phyloP scores from a whole-genome alignment of 2,329 filamentous ascomycete species.

The Diaporthe capsici region DNA sequence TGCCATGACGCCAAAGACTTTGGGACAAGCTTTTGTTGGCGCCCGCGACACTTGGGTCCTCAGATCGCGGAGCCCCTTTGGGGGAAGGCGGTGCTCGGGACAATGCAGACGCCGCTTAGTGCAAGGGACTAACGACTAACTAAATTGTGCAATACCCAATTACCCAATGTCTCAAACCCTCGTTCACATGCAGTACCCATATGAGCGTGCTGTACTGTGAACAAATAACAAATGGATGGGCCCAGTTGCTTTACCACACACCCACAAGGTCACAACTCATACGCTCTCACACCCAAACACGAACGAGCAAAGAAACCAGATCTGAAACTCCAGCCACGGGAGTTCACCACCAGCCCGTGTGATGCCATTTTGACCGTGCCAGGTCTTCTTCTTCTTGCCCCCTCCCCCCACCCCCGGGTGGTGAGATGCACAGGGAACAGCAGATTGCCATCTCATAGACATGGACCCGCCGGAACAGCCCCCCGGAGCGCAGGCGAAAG shows the following conservation, averaged over 20 bases:
- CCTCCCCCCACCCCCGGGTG: too few species aligned
- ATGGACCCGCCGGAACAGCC: not conserved
- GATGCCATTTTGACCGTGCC: not conserved
- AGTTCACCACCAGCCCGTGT: not conserved
- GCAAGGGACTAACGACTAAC: not conserved
- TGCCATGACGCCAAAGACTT: slow-evolving; percentile 6
- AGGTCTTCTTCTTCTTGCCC: not conserved
- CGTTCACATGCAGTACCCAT: too few species aligned
- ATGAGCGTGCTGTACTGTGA: not conserved
- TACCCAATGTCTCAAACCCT: not conserved
- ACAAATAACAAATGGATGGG: not conserved
- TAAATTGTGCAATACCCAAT: not conserved
- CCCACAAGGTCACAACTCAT: not conserved
- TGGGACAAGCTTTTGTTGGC: slow-evolving; percentile 18
- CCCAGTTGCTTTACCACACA: not conserved
- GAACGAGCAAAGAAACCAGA: not conserved
- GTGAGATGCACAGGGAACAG: not conserved
- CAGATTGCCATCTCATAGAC: not conserved
- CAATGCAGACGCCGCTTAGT: slow-evolving; percentile 12
- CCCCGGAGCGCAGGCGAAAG: not conserved
- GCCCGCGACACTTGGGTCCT: not conserved
- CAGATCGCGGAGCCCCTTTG: slow-evolving; percentile 2
- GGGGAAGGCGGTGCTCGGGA: slow-evolving; percentile 6
- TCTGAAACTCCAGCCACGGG: not conserved
- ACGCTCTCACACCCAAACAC: not conserved